Base-by-base conservation (phyloP, 176 grass and related monocot species). In the Microstegium vimineum region DNA sequence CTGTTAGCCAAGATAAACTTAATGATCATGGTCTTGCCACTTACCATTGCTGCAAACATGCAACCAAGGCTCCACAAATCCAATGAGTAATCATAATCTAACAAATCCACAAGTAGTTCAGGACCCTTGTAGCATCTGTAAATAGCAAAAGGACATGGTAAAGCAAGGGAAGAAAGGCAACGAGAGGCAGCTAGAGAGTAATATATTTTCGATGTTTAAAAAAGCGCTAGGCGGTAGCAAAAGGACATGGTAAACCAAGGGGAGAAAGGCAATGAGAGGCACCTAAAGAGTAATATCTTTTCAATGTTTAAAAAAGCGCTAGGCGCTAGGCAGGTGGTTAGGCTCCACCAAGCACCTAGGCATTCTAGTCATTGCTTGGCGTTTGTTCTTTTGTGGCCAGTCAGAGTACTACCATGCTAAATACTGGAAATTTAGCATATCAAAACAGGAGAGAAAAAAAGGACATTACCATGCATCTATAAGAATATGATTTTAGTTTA, bases 21-120 rank as follows among this genome's bases (percentile, higher is more conserved):
- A 38, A 28, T 83, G 46, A 81, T 42, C 67, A 40, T 34, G 59
- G 35, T 20, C 25, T 57, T 61, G 60, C 3, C 27, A 82, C 93
- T 84, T 93, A 99, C 91, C 91, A 99, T 99, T 64, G 84, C 79
- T 68, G 96, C 93, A 88, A 99, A 95, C 91, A 93, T 95, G 89
- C 96, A 95, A 70, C 96, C 96, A 81, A 99, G 96, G 70, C 96
- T 99, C 96, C 96, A 99, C 82, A 99, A 74, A 88, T 99, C 96
- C 57, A 99, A 84, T 5, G 93, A 99, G 85, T 99, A 99, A 85
- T 99, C 96, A 81, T 99, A 99, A 80, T 99, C 93, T 88, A 88
- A 90, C 73, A 99, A 91, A 78, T 99, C 93, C 75, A 99, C 96
- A 82, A 99, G 93, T 76, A 95, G 89, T 72, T 95, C 96, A 74